A percentile compares a stretch with the other conserved stretches of the same genome.
Evolutionary conservation across 1,139 yeast genomes (phyloP).

Genomic region (Candida sp.): DNA sequence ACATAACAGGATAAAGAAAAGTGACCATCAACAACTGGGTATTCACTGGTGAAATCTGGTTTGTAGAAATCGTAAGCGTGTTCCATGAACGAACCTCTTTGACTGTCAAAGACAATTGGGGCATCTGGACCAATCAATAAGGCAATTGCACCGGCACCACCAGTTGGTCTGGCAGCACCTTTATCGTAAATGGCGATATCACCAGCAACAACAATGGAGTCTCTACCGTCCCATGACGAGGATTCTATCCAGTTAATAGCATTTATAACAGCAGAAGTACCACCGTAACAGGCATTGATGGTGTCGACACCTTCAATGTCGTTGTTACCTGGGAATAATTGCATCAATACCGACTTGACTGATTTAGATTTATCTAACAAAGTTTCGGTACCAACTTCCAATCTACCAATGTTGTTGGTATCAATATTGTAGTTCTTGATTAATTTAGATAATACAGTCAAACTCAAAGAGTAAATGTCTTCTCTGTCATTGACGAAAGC

Average conservation of each 20-base stretch:
- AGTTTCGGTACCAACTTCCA: slow-evolving; percentile 99
- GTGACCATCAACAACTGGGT: slow-evolving; percentile 98
- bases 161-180: slow-evolving; percentile 99
- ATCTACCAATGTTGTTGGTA: slow-evolving; percentile 79
- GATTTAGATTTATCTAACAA: slow-evolving; percentile 96
- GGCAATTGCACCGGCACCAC: slow-evolving; percentile 99
- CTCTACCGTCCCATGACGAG: slow-evolving; percentile 97
- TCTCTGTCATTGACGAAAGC: slow-evolving; percentile 96
- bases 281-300: slow-evolving; percentile 98
- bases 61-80: slow-evolving; percentile 98
- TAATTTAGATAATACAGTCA: slow-evolving; percentile 78
- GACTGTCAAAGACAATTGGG: slow-evolving; percentile 86
- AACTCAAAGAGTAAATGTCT: slow-evolving; percentile 88
- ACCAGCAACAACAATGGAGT: slow-evolving; percentile 95
- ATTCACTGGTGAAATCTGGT: slow-evolving; percentile 95
- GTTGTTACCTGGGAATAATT: slow-evolving; percentile 81
- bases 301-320: slow-evolving; percentile 98
- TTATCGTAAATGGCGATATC: slow-evolving; percentile 97
- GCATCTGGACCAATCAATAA: slow-evolving; percentile 97
- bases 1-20: slow-evolving; percentile 93
- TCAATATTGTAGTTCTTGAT: slow-evolving; percentile 81
- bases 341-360: slow-evolving; percentile 95
- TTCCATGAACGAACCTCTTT: slow-evolving; percentile 91
- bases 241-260: slow-evolving; percentile 97
- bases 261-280: slow-evolving; percentile 93